A percentile compares a stretch with the other conserved stretches of the same genome.
Evolutionary conservation across 2,329 filamentous ascomycete genomes (phyloP).

Genomic region (Lachnellula subtilissima): DNA sequence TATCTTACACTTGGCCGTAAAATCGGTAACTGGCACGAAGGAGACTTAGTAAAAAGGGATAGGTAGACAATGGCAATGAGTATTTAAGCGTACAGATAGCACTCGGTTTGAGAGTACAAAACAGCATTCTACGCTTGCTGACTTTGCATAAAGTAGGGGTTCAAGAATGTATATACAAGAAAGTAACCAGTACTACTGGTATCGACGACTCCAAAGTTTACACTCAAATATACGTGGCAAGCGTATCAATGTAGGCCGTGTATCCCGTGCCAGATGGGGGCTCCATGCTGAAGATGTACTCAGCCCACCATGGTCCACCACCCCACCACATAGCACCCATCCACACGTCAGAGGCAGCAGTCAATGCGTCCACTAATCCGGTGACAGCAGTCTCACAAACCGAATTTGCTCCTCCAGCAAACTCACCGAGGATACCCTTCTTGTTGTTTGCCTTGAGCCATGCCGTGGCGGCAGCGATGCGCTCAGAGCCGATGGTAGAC

Average conservation of each 20-base stretch:
- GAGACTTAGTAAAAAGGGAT: too few species aligned
- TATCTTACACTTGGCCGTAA: too few species aligned
- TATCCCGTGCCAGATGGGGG: slow-evolving; percentile 30
- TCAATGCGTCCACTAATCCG: slow-evolving; percentile 45
- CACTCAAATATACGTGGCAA: neutral
- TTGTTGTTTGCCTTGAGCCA: slow-evolving; percentile 52
- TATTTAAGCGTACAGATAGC: too few species aligned
- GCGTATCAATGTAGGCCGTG: neutral
- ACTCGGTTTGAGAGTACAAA: too few species aligned
- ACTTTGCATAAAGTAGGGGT: too few species aligned
- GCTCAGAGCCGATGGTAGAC: slow-evolving; percentile 48
- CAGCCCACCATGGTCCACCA: slow-evolving; percentile 46
- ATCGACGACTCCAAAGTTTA: neutral
- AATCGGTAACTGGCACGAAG: too few species aligned
- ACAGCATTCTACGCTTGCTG: too few species aligned
- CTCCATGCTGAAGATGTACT: slow-evolving; percentile 46
- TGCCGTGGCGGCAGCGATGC: slow-evolving; percentile 45
- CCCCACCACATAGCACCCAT: slow-evolving; percentile 47
- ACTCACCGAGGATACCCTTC: slow-evolving; percentile 49
- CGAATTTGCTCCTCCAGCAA: slow-evolving; percentile 46
- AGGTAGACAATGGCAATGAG: too few species aligned
- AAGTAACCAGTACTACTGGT: neutral
- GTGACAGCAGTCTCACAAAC: slow-evolving; percentile 45
- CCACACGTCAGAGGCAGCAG: slow-evolving; percentile 48
- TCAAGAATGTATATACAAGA: neutral